phyloP scores from a whole-genome alignment of 1,284 basidiomycete genomes.

The Fomitopsis schrenkii region DNA sequence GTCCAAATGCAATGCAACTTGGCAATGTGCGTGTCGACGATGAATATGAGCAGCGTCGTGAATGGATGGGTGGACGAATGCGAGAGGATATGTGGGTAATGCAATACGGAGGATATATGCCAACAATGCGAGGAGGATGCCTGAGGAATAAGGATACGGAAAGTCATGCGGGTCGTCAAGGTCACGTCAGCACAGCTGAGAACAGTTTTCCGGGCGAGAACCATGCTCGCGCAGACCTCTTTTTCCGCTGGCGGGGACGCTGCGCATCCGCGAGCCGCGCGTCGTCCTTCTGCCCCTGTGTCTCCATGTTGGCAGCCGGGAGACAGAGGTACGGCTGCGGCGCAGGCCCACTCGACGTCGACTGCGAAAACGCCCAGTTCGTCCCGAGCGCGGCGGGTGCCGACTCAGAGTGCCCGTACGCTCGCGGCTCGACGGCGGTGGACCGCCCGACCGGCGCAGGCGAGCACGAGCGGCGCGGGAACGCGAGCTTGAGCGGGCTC shows the following conservation, averaged over 20 bases:
- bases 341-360: conserved; percentile 23
- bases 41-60: conserved; percentile 13
- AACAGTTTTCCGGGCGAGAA: conserved; percentile 55
- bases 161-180: conserved; percentile 19
- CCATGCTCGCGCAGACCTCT: conserved; percentile 53
- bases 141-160: conserved; percentile 17
- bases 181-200: conserved; percentile 35
- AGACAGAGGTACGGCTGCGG: conserved; percentile 23
- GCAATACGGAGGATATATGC: conserved; percentile 11
- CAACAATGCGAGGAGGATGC: conserved; percentile 8
- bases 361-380: conserved; percentile 27
- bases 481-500: conserved; percentile 36
- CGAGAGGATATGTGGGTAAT: conserved; percentile 6
- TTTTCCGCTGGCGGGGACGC: conserved; percentile 33
- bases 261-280: conserved; percentile 21
- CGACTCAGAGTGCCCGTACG: conserved; percentile 22
- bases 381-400: conserved; percentile 19
- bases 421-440: conserved; percentile 27
- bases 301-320: conserved; percentile 11
- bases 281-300: conserved; percentile 12
- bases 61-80: conserved; percentile 10
- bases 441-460: conserved; percentile 23
- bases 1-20: conserved; percentile 12
- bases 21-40: background rate
- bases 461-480: conserved; percentile 33